These are phyloP conservation scores for Lyophyllum shimeji DNA, from an alignment of 768 basidiomycete species.

Conservation along the genomic window DNA sequence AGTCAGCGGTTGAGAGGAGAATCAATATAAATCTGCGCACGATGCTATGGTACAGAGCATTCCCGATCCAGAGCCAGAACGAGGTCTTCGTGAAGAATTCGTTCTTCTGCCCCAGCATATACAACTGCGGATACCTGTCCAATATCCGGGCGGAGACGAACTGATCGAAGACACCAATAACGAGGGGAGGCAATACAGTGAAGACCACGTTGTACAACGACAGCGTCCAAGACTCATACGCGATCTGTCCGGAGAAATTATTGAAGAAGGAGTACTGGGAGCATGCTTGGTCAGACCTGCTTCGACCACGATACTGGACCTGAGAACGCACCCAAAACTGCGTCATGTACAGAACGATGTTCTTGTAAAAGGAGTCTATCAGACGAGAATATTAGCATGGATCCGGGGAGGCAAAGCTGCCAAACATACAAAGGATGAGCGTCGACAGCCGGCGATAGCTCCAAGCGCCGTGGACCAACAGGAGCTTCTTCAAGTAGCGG, in stretches of 20 bases:
- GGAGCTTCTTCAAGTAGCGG: constrained; percentile 88
- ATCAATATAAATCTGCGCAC: constrained; percentile 41
- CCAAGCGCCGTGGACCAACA: constrained; percentile 98
- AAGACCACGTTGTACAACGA: constrained; percentile 97
- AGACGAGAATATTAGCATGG: constrained; percentile 9
- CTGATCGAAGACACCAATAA: constrained; percentile 98
- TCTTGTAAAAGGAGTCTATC: constrained; percentile 97
- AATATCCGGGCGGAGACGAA: constrained; percentile 96
- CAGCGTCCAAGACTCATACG: constrained; percentile 98
- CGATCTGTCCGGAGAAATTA: constrained; percentile 98
- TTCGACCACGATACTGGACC: neutral
- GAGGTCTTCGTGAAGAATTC: constrained; percentile 88
- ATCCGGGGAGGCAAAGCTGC: neutral
- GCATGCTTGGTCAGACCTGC: neutral
- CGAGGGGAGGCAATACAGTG: constrained; percentile 93
- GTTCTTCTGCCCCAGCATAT: constrained; percentile 92
- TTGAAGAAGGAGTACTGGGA: constrained; percentile 97
- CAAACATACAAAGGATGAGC: constrained; percentile 84
- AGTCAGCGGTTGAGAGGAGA: constrained; percentile 6
- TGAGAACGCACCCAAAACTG: constrained; percentile 85
- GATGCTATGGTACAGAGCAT: constrained; percentile 87
- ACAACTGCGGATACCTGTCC: constrained; percentile 96
- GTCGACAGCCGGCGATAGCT: constrained; percentile 95
- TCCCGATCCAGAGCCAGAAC: constrained; percentile 91
- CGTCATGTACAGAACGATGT: constrained; percentile 97